Conservation (phyloP, 495 filamentous ascomycete species). For the Neurospora cerealis region DNA sequence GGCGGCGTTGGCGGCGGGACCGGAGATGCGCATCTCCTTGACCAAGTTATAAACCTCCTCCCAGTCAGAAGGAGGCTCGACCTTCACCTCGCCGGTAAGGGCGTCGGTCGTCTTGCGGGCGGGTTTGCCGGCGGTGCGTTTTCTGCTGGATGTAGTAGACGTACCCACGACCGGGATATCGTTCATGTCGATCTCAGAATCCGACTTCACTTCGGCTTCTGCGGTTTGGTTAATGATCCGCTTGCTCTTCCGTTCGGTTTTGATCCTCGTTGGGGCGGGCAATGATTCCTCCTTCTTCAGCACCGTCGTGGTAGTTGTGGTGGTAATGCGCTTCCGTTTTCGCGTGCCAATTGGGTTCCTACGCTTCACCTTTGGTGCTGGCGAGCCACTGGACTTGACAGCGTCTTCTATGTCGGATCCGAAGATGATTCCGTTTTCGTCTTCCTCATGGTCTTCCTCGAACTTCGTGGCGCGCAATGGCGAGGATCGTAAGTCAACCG, state of each 20-base stretch:
- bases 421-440: constrained; percentile 10
- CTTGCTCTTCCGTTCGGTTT: constrained; percentile 5
- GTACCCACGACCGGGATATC: constrained; percentile 7
- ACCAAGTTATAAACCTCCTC: constrained; percentile 70
- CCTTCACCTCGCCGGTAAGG: constrained; percentile 40
- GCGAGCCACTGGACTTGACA: constrained; percentile 17
- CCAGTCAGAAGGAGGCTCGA: constrained; percentile 72
- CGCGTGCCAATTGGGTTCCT: constrained; percentile 13
- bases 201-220: constrained; percentile 5
- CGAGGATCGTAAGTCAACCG: not conserved
- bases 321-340: constrained; percentile 42
- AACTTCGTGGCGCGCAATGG: constrained; percentile 11
- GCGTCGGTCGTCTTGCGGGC: constrained; percentile 52
- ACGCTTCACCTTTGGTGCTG: not conserved
- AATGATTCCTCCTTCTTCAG: not conserved
- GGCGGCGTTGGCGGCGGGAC: constrained; percentile 56
- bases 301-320: constrained; percentile 11
- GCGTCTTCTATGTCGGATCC: constrained; percentile 56
- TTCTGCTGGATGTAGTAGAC: not conserved
- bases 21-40: constrained; percentile 64
- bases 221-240: constrained; percentile 6
- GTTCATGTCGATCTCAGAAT: constrained; percentile 3
- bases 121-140: constrained; percentile 41
- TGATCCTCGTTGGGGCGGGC: not conserved
- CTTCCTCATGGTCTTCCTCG: constrained; percentile 13